Evolutionary conservation across 139 green algal genomes (phyloP).

Genomic region (Coccomyxa sp.): DNA sequence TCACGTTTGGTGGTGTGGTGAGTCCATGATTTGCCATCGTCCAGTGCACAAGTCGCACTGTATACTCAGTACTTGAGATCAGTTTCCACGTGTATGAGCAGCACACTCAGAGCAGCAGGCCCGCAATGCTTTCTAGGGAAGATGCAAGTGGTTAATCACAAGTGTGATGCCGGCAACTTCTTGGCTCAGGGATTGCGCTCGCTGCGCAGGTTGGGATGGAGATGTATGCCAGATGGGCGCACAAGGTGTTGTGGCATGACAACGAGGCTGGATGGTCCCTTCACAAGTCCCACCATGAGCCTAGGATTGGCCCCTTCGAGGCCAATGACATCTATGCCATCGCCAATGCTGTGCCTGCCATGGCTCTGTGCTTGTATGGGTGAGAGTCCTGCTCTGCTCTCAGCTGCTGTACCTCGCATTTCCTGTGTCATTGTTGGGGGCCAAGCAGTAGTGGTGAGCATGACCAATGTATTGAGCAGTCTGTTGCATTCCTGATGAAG

Average conservation of each 20-base stretch:
- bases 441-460: no score
- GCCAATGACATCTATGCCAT: slow-evolving; percentile 95
- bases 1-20: slow-evolving; percentile 71
- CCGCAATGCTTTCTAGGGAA: no score
- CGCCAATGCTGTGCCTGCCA: slow-evolving; percentile 87
- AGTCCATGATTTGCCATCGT: no score
- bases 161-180: no score
- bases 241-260: slow-evolving; percentile 94
- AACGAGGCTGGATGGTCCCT: slow-evolving; percentile 70
- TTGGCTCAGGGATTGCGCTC: background rate
- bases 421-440: background rate
- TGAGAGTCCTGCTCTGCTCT: background rate
- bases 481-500: no score
- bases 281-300: slow-evolving; percentile 92
- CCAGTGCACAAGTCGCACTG: no score
- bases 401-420: background rate
- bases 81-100: no score
- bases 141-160: no score
- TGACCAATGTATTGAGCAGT: no score
- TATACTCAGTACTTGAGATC: no score
- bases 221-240: slow-evolving; percentile 88
- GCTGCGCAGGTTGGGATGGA: slow-evolving; percentile 64
- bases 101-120: no score
- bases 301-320: slow-evolving; percentile 89
- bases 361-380: slow-evolving; percentile 84